Evolutionary conservation across 2,329 filamentous ascomycete genomes (phyloP).

Genomic region (Whalleya microplaca): DNA sequence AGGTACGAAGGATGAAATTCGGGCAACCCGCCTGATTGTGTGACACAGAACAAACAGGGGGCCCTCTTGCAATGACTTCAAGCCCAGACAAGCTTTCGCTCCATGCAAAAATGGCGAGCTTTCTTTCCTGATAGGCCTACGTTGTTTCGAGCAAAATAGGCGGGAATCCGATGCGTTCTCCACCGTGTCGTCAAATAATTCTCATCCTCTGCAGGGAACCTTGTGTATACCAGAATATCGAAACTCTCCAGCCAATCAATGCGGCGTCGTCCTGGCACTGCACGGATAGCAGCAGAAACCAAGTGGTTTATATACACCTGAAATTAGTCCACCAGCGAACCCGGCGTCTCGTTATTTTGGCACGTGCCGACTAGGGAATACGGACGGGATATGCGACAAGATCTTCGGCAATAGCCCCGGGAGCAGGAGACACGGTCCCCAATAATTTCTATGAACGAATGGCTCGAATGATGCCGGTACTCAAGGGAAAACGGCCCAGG

Average conservation of each 20-base stretch:
- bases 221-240: slow-evolving; percentile 13
- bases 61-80: slow-evolving; percentile 24
- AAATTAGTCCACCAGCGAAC: slow-evolving; percentile 10
- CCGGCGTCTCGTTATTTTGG: slow-evolving; percentile 8
- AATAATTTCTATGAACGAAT: slow-evolving; percentile 9
- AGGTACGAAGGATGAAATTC: slow-evolving; percentile 17
- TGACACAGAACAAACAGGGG: slow-evolving; percentile 30
- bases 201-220: slow-evolving; percentile 29
- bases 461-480: background rate
- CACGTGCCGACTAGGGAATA: slow-evolving; percentile 10
- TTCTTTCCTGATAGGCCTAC: slow-evolving; percentile 13
- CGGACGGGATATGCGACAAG: slow-evolving; percentile 1
- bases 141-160: slow-evolving; percentile 19
- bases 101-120: slow-evolving; percentile 27
- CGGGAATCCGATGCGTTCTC: slow-evolving; percentile 13
- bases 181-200: slow-evolving; percentile 19
- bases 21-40: slow-evolving; percentile 28
- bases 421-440: slow-evolving; percentile 5
- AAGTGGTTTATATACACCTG: slow-evolving; percentile 19
- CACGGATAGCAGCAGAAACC: slow-evolving; percentile 27
- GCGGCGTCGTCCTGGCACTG: slow-evolving; percentile 3
- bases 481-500: background rate
- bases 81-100: slow-evolving; percentile 23
- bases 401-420: slow-evolving; percentile 1
- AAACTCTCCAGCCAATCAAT: slow-evolving; percentile 21